These are phyloP conservation scores for Amylocystis lapponica DNA, from an alignment of 768 basidiomycete genomes.

Conservation along the genomic window DNA sequence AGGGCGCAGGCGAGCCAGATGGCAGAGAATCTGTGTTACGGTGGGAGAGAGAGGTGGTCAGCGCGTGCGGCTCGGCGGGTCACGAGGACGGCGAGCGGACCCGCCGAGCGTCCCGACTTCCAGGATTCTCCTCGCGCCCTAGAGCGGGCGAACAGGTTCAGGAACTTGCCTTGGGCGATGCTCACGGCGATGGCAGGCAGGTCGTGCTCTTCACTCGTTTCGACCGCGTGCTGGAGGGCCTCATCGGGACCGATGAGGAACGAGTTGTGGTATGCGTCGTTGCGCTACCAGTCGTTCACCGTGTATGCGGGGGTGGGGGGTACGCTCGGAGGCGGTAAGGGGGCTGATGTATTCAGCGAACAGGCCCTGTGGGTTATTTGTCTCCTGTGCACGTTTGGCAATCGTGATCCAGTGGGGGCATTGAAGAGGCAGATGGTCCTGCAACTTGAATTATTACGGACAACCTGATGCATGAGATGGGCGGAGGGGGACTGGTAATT, in stretches of 20 bases:
- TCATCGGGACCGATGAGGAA: constrained; percentile 43
- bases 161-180: constrained; percentile 50
- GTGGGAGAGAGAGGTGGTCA: neutral
- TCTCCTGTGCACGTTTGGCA: too few species aligned
- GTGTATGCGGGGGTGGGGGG: neutral
- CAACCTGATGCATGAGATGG: too few species aligned
- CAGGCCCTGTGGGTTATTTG: too few species aligned
- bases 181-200: constrained; percentile 49
- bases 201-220: constrained; percentile 37
- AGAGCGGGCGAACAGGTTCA: constrained; percentile 45
- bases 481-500: too few species aligned
- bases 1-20: constrained; percentile 32
- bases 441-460: too few species aligned
- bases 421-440: too few species aligned
- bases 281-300: constrained; percentile 40
- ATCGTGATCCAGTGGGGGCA: too few species aligned
- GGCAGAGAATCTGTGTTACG: constrained; percentile 27
- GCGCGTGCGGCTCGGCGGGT: neutral
- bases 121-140: constrained; percentile 49
- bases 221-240: constrained; percentile 34
- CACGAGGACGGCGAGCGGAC: too few species aligned
- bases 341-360: too few species aligned
- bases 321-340: too few species aligned
- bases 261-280: constrained; percentile 51
- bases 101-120: constrained; percentile 68